These are phyloP conservation scores for Fusarium sp. DNA, from an alignment of 2,329 filamentous ascomycete species.

Conservation along the genomic window DNA sequence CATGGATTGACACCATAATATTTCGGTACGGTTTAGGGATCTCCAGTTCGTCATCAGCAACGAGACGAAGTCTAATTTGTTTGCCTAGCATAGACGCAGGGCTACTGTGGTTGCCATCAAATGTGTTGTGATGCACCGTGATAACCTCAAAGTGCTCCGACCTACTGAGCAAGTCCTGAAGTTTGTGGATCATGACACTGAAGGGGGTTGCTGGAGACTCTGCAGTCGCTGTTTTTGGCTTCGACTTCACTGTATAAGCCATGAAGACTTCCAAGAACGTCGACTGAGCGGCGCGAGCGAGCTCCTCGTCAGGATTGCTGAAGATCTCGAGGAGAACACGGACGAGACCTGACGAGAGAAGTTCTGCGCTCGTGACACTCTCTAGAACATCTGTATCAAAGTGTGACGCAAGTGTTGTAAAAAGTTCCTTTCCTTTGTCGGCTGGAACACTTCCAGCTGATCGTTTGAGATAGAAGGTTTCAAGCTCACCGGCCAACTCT, in stretches of 20 bases:
- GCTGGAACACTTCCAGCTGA: constrained; percentile 58
- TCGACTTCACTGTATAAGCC: constrained; percentile 75
- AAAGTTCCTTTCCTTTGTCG: constrained; percentile 72
- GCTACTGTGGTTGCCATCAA: constrained; percentile 89
- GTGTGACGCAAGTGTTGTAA: constrained; percentile 79
- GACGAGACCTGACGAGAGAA: constrained; percentile 91
- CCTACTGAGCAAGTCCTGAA: constrained; percentile 94
- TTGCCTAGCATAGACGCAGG: constrained; percentile 97
- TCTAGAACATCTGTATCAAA: constrained; percentile 91
- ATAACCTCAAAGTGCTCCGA: constrained; percentile 98
- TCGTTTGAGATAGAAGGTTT: constrained; percentile 73
- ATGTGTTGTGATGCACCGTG: constrained; percentile 91
- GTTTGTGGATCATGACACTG: constrained; percentile 89
- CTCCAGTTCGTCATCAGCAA: constrained; percentile 89
- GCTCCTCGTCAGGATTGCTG: constrained; percentile 72
- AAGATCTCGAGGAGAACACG: constrained; percentile 85
- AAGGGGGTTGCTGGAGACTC: constrained; percentile 85
- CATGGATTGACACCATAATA: constrained; percentile 98
- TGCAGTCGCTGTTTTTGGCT: constrained; percentile 70
- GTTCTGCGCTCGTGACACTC: constrained; percentile 94
- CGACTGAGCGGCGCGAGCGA: constrained; percentile 76
- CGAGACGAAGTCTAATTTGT: constrained; percentile 87
- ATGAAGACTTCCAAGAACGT: constrained; percentile 95
- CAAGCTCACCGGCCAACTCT: constrained; percentile 76
- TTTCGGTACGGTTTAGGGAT: constrained; percentile 89